Conservation (phyloP, 257 asterid species). For the Linaria vulgaris region DNA sequence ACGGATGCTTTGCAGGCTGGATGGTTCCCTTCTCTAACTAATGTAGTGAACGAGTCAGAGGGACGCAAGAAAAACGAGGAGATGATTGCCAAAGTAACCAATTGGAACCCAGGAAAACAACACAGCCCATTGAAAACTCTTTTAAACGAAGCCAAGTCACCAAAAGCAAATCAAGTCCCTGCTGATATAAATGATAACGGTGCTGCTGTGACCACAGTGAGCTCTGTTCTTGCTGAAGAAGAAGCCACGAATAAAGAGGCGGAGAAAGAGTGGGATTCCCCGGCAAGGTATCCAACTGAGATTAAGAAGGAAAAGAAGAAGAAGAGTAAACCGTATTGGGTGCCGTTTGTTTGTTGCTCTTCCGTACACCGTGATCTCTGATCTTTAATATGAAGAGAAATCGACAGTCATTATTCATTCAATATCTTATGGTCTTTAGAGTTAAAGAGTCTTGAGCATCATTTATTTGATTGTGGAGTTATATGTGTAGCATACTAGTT, state of each 20-base stretch:
- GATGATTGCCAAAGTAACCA: constrained; percentile 71
- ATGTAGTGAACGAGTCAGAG: constrained; percentile 69
- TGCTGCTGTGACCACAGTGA: constrained; percentile 36
- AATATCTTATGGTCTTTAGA: constrained; percentile 16
- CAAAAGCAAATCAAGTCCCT: constrained; percentile 43
- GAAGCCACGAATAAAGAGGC: constrained; percentile 44
- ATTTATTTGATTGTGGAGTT: constrained; percentile 25
- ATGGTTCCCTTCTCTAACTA: constrained; percentile 75
- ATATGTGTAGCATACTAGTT: constrained; percentile 27
- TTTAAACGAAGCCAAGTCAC: constrained; percentile 66
- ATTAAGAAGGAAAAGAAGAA: constrained; percentile 81
- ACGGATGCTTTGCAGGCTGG: constrained; percentile 59
- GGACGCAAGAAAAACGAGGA: constrained; percentile 88
- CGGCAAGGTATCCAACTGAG: constrained; percentile 78
- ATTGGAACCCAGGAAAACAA: constrained; percentile 68
- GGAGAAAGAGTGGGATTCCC: constrained; percentile 82
- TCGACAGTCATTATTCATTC: constrained; percentile 8
- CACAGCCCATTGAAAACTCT: constrained; percentile 62
- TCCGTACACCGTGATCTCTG: constrained; percentile 59
- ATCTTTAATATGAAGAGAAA: background rate
- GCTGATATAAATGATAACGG: constrained; percentile 41
- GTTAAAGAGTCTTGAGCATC: constrained; percentile 13
- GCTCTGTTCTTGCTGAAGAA: constrained; percentile 35
- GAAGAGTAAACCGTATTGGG: constrained; percentile 68
- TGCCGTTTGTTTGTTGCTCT: constrained; percentile 86